phyloP scores from a whole-genome alignment of 805 yeast species.

The Cyberlindnera amylophila region DNA sequence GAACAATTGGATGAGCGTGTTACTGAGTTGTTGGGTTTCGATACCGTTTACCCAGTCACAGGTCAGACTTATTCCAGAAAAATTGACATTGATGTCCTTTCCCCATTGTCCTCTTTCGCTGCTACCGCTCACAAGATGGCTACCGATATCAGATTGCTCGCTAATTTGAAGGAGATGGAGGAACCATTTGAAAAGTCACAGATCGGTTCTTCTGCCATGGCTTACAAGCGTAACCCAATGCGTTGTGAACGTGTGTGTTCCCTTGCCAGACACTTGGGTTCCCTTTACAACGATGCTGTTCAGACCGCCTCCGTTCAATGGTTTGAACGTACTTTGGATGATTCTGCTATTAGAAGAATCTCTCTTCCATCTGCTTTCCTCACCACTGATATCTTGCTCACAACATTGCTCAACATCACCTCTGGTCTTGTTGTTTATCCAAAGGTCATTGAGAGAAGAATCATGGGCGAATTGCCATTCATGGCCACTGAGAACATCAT shows the following conservation, averaged over 20 bases:
- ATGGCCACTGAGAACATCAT: slow-evolving; percentile 99
- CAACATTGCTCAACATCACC: slow-evolving; percentile 87
- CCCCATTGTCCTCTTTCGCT: slow-evolving; percentile 91
- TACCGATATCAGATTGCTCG: slow-evolving; percentile 91
- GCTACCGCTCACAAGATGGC: slow-evolving; percentile 97
- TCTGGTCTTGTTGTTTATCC: slow-evolving; percentile 97
- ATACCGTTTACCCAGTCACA: slow-evolving; percentile 93
- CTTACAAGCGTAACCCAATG: slow-evolving; percentile 99
- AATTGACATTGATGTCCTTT: slow-evolving; percentile 90
- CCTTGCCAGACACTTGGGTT: slow-evolving; percentile 92
- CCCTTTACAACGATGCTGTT: slow-evolving; percentile 86
- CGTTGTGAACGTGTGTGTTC: slow-evolving; percentile 98
- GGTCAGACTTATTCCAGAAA: slow-evolving; percentile 99
- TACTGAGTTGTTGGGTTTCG: slow-evolving; percentile 89
- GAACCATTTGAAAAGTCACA: slow-evolving; percentile 99
- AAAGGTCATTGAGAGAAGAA: slow-evolving; percentile 96
- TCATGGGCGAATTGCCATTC: slow-evolving; percentile 90
- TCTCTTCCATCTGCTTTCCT: slow-evolving; percentile 94
- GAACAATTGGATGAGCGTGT: slow-evolving; percentile 90
- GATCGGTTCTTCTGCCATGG: slow-evolving; percentile 98
- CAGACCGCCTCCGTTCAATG: slow-evolving; percentile 98
- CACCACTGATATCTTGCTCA: slow-evolving; percentile 88
- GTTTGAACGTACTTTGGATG: slow-evolving; percentile 99
- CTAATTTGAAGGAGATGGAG: slow-evolving; percentile 95
- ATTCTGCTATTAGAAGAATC: slow-evolving; percentile 96